Evolutionary conservation across 1,284 basidiomycete species (phyloP), one percentile per base, ranked within the genome.

Genomic region (Ustilago trichophora): DNA sequence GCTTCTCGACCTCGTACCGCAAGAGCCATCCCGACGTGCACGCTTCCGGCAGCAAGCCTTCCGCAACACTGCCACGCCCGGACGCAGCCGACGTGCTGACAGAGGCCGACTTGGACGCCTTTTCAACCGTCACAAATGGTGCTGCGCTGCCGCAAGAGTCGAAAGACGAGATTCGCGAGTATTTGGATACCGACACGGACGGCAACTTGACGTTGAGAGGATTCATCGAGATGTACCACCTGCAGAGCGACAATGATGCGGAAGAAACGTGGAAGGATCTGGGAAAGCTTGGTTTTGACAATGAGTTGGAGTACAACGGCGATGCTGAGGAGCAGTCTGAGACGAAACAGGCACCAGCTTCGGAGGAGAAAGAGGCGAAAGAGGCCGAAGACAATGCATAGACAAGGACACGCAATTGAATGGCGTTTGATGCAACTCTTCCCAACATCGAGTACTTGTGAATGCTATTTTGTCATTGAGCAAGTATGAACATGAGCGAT

Each of bases 211-310:
- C 71, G 1, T 55, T 69, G 13, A 22, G 54, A 11, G 73, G 73
- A 0, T 73, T 75, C 33, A 45, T 59, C 21, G 59, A 69, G 34
- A 71, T 75, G 71, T 75, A 64, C 29, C 67, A 70, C 38, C 48
- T 75, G 35, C 73, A 75, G 46, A 63, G 64, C 41, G 71, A 70
- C 33, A 68, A 67, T 38, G 73, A 75, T 12, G 49, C 60, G 2
- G 52, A 67, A 22, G 73, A 75, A 53, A 75, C 73, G 11, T 75
- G 70, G 71, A 68, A 65, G 55, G 72, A 74, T 41, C 46, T 74
- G 8, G 29, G 8, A 1, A 62, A 56, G 47, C 62, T 60, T 8
- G 72, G 72, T 0, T 74, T 66, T 22, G 38, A 58, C 27, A 31
- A 63, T 10, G 13, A 25, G 12, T 38, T 69, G 8, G 40, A 51